These are phyloP conservation scores for Senna siamea DNA, from an alignment of 306 rosid species.

Conservation along the genomic window DNA sequence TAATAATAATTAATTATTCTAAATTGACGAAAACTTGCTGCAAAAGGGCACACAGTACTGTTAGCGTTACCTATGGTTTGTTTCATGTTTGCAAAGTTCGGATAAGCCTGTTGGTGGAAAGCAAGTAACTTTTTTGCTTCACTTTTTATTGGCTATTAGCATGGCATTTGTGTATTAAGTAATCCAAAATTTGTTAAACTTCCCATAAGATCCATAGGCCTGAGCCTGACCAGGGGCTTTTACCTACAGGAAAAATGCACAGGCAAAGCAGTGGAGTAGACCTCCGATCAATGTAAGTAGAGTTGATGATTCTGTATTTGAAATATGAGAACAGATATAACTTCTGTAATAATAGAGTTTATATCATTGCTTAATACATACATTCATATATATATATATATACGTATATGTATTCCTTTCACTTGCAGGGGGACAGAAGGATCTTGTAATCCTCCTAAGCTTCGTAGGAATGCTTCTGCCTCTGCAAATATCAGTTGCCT, in stretches of 20 bases:
- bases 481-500: slow-evolving; percentile 77
- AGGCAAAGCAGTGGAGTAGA: slow-evolving; percentile 79
- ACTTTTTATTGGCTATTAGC: neutral
- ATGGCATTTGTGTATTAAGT: neutral
- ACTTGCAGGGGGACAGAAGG: slow-evolving; percentile 62
- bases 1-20: neutral
- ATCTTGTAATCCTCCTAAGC: slow-evolving; percentile 57
- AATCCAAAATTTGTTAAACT: neutral
- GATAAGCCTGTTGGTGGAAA: neutral
- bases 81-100: slow-evolving; percentile 2
- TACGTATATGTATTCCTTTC: neutral
- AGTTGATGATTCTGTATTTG: neutral
- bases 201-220: slow-evolving; percentile 8
- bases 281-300: slow-evolving; percentile 63
- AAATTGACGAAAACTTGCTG: slow-evolving; percentile 6
- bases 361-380: slow-evolving; percentile 16
- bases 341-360: neutral
- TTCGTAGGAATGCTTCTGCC: slow-evolving; percentile 85
- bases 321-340: neutral
- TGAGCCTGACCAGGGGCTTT: slow-evolving; percentile 46
- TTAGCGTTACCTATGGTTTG: slow-evolving; percentile 5
- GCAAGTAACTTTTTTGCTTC: neutral
- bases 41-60: slow-evolving; percentile 18
- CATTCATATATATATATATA: neutral
- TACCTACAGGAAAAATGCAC: slow-evolving; percentile 57